These are phyloP conservation scores for Candida ficus DNA, from an alignment of 805 yeast species.

Conservation along the genomic window DNA sequence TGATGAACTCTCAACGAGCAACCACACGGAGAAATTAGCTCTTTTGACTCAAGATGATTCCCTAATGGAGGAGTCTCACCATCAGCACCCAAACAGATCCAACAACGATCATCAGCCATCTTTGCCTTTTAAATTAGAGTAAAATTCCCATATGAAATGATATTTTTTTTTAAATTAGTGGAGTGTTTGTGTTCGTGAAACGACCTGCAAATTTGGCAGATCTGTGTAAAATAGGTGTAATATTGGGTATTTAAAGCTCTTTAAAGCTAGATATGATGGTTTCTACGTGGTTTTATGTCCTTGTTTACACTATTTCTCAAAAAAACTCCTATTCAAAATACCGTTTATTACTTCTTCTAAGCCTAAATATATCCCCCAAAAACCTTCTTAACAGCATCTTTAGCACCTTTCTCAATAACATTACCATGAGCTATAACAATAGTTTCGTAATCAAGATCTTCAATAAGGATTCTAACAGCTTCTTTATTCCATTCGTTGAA, in stretches of 20 bases:
- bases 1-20: conserved; percentile 35
- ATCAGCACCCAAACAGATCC: conserved; percentile 15
- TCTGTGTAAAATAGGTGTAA: no score
- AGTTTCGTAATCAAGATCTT: conserved; percentile 41
- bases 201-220: no score
- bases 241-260: no score
- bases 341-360: no score
- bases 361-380: conserved; percentile 4
- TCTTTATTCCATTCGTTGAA: conserved; percentile 9
- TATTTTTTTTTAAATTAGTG: no score
- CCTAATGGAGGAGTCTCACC: conserved; percentile 16
- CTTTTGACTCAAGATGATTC: conserved; percentile 26
- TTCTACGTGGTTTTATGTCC: no score
- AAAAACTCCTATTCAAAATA: no score
- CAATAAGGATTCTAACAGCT: conserved; percentile 15
- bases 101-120: conserved; percentile 12
- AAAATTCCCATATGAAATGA: no score
- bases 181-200: no score
- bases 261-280: no score
- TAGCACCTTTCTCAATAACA: conserved; percentile 39
- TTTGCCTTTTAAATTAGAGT: no score
- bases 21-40: conserved; percentile 32
- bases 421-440: conserved; percentile 59
- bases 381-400: conserved; percentile 19
- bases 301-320: no score